phyloP scores from a whole-genome alignment of 2,329 filamentous ascomycete species.

The Neofusicoccum sp. region DNA sequence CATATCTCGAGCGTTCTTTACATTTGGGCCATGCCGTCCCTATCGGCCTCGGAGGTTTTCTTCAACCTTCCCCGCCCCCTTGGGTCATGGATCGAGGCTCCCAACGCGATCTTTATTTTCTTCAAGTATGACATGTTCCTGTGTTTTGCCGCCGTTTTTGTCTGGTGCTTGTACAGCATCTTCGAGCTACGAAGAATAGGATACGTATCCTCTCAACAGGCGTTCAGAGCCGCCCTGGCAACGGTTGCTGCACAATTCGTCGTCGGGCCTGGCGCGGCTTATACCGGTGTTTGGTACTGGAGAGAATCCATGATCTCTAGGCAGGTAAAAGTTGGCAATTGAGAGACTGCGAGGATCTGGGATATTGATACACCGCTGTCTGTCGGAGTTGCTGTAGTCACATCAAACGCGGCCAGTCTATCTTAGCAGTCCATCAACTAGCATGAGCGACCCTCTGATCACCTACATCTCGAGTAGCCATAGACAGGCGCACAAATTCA shows the following conservation, averaged over 20 bases:
- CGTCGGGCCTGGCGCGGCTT: conserved; percentile 21
- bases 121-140: conserved; percentile 14
- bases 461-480: no score
- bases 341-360: no score
- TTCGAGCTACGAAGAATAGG: conserved; percentile 15
- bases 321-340: not conserved
- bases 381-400: no score
- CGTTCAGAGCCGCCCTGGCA: not conserved
- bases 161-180: conserved; percentile 17
- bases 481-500: no score
- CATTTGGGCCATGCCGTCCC: not conserved
- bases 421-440: no score
- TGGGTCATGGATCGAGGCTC: not conserved
- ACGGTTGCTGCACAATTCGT: conserved; percentile 1
- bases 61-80: conserved; percentile 17
- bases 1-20: not conserved
- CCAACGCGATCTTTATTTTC: not conserved
- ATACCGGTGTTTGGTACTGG: conserved; percentile 22
- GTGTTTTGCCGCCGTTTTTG: not conserved
- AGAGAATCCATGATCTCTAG: not conserved
- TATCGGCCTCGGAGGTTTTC: not conserved
- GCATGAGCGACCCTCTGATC: no score
- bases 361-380: no score
- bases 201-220: not conserved
- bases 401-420: no score